Percentiles rank a stretch among this genome's conserved stretches.
These are phyloP conservation scores for Aquilaria malaccensis DNA, from an alignment of 345 rosid genomes.

Conservation along the genomic window DNA sequence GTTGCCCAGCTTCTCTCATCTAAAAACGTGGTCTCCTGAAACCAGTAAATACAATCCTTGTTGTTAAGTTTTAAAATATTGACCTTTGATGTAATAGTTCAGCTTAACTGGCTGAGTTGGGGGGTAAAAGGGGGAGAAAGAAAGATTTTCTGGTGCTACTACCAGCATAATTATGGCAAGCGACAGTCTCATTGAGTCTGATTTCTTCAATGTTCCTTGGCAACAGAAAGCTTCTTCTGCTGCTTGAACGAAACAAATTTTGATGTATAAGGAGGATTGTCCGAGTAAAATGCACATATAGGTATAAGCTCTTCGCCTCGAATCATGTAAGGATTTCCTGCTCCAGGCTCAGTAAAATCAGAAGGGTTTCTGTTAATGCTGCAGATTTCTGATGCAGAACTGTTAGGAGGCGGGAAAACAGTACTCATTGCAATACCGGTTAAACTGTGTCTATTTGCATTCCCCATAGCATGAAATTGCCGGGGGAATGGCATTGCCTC, in stretches of 20 bases:
- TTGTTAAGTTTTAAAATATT: too few relatives aligned
- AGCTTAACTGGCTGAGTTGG: neutral
- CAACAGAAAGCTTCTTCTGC: slow-evolving; percentile 33
- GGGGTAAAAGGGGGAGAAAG: neutral
- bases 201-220: slow-evolving; percentile 20
- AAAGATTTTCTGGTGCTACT: slow-evolving; percentile 15
- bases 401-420: slow-evolving; percentile 27
- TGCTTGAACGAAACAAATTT: slow-evolving; percentile 32
- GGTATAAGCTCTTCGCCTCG: slow-evolving; percentile 45
- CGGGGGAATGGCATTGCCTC: slow-evolving; percentile 38
- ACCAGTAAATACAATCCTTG: too few relatives aligned
- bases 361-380: slow-evolving; percentile 80
- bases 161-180: neutral
- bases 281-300: slow-evolving; percentile 18
- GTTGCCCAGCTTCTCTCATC: too few relatives aligned
- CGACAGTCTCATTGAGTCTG: slow-evolving; percentile 4
- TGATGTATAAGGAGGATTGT: slow-evolving; percentile 11
- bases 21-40: too few relatives aligned
- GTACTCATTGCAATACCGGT: slow-evolving; percentile 21
- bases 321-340: slow-evolving; percentile 61
- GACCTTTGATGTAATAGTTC: neutral
- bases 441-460: slow-evolving; percentile 29
- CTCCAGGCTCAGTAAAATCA: slow-evolving; percentile 69
- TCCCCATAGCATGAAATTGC: slow-evolving; percentile 25
- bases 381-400: slow-evolving; percentile 38